These are phyloP conservation scores for Xylaria sp. DNA, from an alignment of 2,329 filamentous ascomycete genomes.

Conservation along the genomic window DNA sequence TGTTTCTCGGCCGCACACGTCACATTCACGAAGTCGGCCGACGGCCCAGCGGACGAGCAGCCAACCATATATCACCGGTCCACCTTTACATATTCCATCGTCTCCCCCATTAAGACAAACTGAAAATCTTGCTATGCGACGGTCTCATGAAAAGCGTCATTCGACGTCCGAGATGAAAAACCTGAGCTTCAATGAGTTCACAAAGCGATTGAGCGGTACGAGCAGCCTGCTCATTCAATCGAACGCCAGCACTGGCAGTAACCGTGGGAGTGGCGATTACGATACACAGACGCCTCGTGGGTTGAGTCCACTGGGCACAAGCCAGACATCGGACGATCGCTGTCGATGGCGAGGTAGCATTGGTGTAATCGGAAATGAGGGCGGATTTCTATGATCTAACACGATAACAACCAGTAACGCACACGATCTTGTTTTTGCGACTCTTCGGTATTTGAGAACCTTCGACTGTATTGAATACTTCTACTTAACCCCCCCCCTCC, in stretches of 20 bases:
- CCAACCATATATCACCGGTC: constrained; percentile 51
- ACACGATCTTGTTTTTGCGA: constrained; percentile 15
- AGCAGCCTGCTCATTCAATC: constrained; percentile 65
- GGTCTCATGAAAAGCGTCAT: constrained; percentile 53
- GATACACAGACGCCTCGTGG: constrained; percentile 48
- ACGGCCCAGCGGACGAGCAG: constrained; percentile 53
- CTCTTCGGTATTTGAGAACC: constrained; percentile 2
- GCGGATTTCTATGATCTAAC: constrained; percentile 56
- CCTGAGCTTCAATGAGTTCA: constrained; percentile 66
- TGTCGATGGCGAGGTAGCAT: constrained; percentile 65
- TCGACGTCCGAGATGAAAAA: constrained; percentile 62
- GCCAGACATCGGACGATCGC: constrained; percentile 49
- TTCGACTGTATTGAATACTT: constrained; percentile 26
- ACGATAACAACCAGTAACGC: background rate
- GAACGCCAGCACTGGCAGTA: constrained; percentile 57
- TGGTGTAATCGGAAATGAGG: constrained; percentile 58
- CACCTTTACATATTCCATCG: constrained; percentile 33
- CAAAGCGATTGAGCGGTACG: constrained; percentile 64
- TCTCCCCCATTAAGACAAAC: constrained; percentile 34
- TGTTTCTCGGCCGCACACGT: constrained; percentile 58
- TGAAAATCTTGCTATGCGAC: constrained; percentile 44
- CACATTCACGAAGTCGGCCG: constrained; percentile 56
- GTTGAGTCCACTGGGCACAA: constrained; percentile 41
- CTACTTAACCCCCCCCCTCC: background rate
- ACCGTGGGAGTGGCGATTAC: constrained; percentile 53